These are phyloP conservation scores for Xylariales sp. DNA, from an alignment of 2,329 filamentous ascomycete species.

Conservation along the genomic window DNA sequence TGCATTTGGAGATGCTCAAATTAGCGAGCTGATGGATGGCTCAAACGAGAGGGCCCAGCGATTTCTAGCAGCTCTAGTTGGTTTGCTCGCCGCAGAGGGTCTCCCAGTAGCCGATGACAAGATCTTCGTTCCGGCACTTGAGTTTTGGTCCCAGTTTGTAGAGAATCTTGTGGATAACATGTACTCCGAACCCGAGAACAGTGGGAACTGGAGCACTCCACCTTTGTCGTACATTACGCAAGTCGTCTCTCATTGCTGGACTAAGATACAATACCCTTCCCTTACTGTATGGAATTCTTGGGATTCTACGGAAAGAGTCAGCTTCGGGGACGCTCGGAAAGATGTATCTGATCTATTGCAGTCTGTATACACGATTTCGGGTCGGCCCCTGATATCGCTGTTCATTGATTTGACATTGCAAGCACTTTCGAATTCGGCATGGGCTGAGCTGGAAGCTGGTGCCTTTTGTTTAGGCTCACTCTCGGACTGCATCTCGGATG, in stretches of 20 bases:
- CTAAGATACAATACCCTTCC: slow-evolving; percentile 65
- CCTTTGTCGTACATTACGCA: slow-evolving; percentile 58
- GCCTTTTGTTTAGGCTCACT: slow-evolving; percentile 62
- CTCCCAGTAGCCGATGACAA: slow-evolving; percentile 68
- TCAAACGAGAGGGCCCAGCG: slow-evolving; percentile 44
- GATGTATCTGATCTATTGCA: slow-evolving; percentile 78
- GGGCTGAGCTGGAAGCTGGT: slow-evolving; percentile 58
- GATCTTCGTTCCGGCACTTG: slow-evolving; percentile 68
- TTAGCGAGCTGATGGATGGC: slow-evolving; percentile 53
- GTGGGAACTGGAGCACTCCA: slow-evolving; percentile 50
- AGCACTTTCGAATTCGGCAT: slow-evolving; percentile 43
- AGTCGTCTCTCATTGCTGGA: slow-evolving; percentile 62
- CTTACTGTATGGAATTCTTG: slow-evolving; percentile 54
- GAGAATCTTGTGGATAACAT: slow-evolving; percentile 61
- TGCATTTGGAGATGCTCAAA: slow-evolving; percentile 63
- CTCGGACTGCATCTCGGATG: slow-evolving; percentile 60
- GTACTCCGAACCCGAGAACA: slow-evolving; percentile 43
- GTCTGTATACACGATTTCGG: slow-evolving; percentile 61
- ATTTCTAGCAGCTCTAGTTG: slow-evolving; percentile 56
- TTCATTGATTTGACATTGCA: slow-evolving; percentile 53
- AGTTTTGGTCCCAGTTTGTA: slow-evolving; percentile 78
- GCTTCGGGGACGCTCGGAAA: slow-evolving; percentile 68
- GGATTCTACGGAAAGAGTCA: slow-evolving; percentile 64
- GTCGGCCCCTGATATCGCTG: slow-evolving; percentile 48
- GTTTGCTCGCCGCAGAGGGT: slow-evolving; percentile 62